Conservation (phyloP, 169 alveolate species). For the Cryptosporidium felis region DNA sequence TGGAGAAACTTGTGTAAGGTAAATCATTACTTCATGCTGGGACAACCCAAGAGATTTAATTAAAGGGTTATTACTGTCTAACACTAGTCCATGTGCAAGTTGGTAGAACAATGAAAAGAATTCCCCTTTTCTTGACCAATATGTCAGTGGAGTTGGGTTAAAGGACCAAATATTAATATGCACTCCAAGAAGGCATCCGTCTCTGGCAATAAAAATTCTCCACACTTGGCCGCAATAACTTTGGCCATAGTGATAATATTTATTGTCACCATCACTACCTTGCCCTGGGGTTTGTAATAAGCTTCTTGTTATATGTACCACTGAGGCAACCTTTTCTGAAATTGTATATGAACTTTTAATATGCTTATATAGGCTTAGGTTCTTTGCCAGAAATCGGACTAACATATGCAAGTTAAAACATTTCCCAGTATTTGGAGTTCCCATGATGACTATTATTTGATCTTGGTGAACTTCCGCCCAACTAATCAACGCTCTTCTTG, state of each 20-base stretch:
- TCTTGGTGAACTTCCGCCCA: conserved; percentile 47
- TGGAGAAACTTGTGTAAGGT: conserved; percentile 51
- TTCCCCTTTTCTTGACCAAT: conserved; percentile 6
- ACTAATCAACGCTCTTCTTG: conserved; percentile 42
- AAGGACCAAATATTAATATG: conserved; percentile 47
- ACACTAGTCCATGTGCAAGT: conserved; percentile 57
- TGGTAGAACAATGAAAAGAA: conserved; percentile 60
- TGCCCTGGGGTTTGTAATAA: conserved; percentile 67
- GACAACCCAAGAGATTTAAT: conserved; percentile 15
- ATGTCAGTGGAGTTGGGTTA: conserved; percentile 30
- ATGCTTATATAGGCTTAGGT: conserved; percentile 54
- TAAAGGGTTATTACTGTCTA: conserved; percentile 37
- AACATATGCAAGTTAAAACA: conserved; percentile 60
- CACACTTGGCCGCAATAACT: conserved; percentile 53
- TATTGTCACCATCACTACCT: neutral
- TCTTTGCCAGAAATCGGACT: conserved; percentile 41
- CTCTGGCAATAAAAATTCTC: conserved; percentile 61
- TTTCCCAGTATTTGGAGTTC: conserved; percentile 45
- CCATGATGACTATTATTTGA: conserved; percentile 50
- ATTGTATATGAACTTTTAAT: conserved; percentile 40
- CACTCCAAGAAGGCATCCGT: conserved; percentile 28
- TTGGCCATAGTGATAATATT: conserved; percentile 15
- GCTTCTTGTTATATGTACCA: conserved; percentile 44
- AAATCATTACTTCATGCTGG: conserved; percentile 1
- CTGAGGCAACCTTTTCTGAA: conserved; percentile 48